phyloP scores from a whole-genome alignment of 768 basidiomycete genomes.

The Trametes punicea region DNA sequence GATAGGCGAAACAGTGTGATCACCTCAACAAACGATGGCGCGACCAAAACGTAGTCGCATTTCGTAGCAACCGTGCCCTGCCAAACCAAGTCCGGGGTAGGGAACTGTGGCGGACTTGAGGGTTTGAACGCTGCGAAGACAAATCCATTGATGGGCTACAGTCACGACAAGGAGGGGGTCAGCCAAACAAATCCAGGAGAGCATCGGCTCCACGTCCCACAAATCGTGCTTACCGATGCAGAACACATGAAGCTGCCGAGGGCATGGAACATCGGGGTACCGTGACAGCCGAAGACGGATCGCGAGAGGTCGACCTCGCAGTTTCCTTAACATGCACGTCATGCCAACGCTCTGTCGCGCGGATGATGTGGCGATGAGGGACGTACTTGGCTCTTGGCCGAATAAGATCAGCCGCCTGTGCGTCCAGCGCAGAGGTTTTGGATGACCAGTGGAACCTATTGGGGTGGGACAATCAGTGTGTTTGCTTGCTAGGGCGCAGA shows the following conservation, averaged over 20 bases:
- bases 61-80: constrained; percentile 9
- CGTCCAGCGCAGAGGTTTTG: constrained; percentile 25
- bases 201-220: neutral
- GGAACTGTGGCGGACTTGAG: constrained; percentile 16
- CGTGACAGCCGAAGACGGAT: constrained; percentile 5
- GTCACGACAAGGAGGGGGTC: neutral
- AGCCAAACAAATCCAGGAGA: neutral
- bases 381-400: constrained; percentile 12
- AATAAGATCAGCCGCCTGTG: constrained; percentile 12
- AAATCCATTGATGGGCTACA: constrained; percentile 16
- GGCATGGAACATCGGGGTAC: constrained; percentile 15
- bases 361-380: neutral
- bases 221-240: neutral
- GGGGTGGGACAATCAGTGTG: neutral
- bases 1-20: constrained; percentile 2
- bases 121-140: constrained; percentile 24
- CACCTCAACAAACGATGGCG: constrained; percentile 31
- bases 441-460: constrained; percentile 25
- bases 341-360: neutral
- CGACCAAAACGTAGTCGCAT: constrained; percentile 15
- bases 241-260: constrained; percentile 6
- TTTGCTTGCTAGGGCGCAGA: too few species aligned
- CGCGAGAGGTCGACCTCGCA: neutral
- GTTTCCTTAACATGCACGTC: neutral
- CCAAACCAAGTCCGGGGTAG: constrained; percentile 25